Evolutionary conservation across 2,329 filamentous ascomycete genomes (phyloP).

Genomic region (Venturia oleaginea): DNA sequence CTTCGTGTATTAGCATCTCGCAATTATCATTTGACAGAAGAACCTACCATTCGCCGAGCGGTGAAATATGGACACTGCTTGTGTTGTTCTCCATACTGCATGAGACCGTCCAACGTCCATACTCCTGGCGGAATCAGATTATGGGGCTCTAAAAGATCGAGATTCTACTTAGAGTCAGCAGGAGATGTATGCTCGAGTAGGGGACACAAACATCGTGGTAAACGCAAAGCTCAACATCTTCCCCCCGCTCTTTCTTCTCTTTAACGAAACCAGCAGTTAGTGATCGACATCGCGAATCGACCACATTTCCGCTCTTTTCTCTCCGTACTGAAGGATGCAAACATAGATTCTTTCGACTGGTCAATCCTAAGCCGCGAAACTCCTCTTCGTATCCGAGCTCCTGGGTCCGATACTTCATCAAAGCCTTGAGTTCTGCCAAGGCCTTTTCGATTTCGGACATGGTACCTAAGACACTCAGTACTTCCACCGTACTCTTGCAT

Average conservation of each 20-base stretch:
- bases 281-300: constrained; percentile 92
- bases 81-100: constrained; percentile 85
- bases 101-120: constrained; percentile 84
- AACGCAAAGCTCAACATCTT: constrained; percentile 86
- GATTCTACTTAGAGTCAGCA: constrained; percentile 49
- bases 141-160: constrained; percentile 88
- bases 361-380: constrained; percentile 83
- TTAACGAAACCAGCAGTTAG: constrained; percentile 95
- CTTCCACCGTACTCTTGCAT: background rate
- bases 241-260: constrained; percentile 91
- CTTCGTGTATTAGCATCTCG: constrained; percentile 34
- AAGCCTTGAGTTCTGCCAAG: constrained; percentile 74
- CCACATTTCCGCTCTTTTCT: constrained; percentile 88
- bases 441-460: constrained; percentile 99
- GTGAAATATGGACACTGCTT: constrained; percentile 99
- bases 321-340: constrained; percentile 91
- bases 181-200: constrained; percentile 13
- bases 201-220: constrained; percentile 71
- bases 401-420: constrained; percentile 91
- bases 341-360: constrained; percentile 94
- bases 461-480: constrained; percentile 48
- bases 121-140: constrained; percentile 91
- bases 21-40: constrained; percentile 15
- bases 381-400: constrained; percentile 88
- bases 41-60: constrained; percentile 73